Conservation (phyloP, 257 asterid genomes). For the Verbascum thapsus region DNA sequence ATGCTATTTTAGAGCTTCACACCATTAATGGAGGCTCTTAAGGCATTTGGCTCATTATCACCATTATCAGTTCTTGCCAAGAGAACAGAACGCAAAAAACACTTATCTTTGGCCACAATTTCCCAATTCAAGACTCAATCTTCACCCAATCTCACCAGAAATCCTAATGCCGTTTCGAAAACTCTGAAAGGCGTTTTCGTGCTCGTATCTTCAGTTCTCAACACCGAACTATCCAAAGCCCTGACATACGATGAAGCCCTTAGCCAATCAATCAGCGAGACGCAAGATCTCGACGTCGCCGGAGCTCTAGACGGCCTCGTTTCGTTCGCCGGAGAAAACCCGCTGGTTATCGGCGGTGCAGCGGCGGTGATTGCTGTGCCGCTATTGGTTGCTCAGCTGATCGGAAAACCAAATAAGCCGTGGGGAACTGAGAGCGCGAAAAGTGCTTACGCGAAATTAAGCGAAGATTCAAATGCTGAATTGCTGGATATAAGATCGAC, state of each 20-base stretch:
- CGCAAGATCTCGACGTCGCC: conserved; percentile 50
- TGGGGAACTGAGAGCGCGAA: conserved; percentile 89
- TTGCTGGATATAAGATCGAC: conserved; percentile 76
- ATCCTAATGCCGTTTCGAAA: conserved; percentile 38
- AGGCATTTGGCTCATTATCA: conserved; percentile 52
- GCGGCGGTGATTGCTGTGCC: conserved; percentile 66
- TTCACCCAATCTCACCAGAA: conserved; percentile 12
- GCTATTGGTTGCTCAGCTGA: conserved; percentile 59
- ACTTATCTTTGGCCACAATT: conserved; percentile 27
- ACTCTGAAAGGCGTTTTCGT: conserved; percentile 51
- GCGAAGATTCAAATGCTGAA: conserved; percentile 65
- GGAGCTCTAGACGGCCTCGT: conserved; percentile 53
- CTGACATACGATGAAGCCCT: conserved; percentile 66
- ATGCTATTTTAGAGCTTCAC: conserved; percentile 4
- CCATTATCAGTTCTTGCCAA: conserved; percentile 56
- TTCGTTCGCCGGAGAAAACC: conserved; percentile 48
- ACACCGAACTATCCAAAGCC: conserved; percentile 61
- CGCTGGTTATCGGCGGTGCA: conserved; percentile 54
- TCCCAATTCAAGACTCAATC: conserved; percentile 38
- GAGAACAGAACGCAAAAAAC: conserved; percentile 41
- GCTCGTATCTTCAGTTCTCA: conserved; percentile 59
- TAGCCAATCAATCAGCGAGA: conserved; percentile 41
- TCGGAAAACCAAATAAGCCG: conserved; percentile 66
- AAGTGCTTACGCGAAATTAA: conserved; percentile 73
- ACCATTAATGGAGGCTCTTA: conserved; percentile 58